Evolutionary conservation across 2,329 filamentous ascomycete species (phyloP).

Genomic region (Periconia sp.): DNA sequence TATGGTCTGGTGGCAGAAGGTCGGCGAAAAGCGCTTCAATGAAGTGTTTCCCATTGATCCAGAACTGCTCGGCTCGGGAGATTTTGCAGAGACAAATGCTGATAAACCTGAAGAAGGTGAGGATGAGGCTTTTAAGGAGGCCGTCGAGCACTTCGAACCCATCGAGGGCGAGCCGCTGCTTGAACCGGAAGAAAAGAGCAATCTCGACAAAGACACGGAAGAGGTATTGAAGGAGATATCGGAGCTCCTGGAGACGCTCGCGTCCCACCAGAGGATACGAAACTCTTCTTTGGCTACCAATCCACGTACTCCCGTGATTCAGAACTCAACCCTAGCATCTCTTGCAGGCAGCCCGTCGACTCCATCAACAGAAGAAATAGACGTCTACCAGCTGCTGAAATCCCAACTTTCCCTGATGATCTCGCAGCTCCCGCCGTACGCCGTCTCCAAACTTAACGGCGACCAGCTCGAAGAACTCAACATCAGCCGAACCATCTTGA

Average conservation of each 20-base stretch:
- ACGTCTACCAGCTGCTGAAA: slow-evolving; percentile 74
- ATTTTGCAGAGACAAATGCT: slow-evolving; percentile 40
- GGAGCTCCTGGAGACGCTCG: slow-evolving; percentile 75
- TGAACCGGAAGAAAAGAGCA: slow-evolving; percentile 41
- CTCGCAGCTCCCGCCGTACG: slow-evolving; percentile 78
- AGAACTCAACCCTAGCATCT: slow-evolving; percentile 67
- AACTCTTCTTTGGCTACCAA: slow-evolving; percentile 72
- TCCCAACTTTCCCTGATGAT: slow-evolving; percentile 77
- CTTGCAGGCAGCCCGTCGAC: slow-evolving; percentile 65
- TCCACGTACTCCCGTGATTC: slow-evolving; percentile 69
- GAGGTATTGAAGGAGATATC: slow-evolving; percentile 75
- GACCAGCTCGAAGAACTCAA: slow-evolving; percentile 83
- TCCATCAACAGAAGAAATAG: slow-evolving; percentile 65
- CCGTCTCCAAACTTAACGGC: slow-evolving; percentile 83
- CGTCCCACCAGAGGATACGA: slow-evolving; percentile 80
- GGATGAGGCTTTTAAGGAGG: slow-evolving; percentile 44
- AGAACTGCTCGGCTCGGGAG: slow-evolving; percentile 45
- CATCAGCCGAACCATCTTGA: slow-evolving; percentile 77
- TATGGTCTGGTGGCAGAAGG: slow-evolving; percentile 77
- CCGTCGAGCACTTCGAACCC: slow-evolving; percentile 46
- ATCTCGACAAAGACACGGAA: slow-evolving; percentile 67
- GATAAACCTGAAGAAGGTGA: slow-evolving; percentile 45
- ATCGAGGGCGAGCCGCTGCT: slow-evolving; percentile 28
- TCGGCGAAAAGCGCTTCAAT: slow-evolving; percentile 70
- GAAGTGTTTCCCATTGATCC: slow-evolving; percentile 65